These are phyloP conservation scores for Chytriomyces confervae DNA, from an alignment of 192 early-diverging fungal genomes.

Conservation along the genomic window DNA sequence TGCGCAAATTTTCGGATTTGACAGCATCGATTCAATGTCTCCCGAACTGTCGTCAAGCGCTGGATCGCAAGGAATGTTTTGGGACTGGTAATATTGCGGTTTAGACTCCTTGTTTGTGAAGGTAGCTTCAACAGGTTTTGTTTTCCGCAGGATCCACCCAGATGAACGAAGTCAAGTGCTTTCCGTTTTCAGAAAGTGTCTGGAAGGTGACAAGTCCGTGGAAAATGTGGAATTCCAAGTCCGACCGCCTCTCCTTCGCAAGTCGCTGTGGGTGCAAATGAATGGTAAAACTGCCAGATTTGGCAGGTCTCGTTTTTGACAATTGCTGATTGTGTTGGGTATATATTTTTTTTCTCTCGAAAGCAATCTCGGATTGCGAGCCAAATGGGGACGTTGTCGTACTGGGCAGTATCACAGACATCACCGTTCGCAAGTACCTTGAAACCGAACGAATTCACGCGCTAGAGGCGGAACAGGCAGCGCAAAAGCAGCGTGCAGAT, in stretches of 20 bases:
- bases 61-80: no score
- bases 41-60: background rate
- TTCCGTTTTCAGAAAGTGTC: conserved; percentile 5
- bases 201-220: background rate
- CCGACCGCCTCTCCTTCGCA: background rate
- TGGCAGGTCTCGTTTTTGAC: no score
- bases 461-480: conserved; percentile 39
- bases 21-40: background rate
- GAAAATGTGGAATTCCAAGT: conserved; percentile 12
- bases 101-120: no score
- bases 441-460: conserved; percentile 35
- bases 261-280: conserved; percentile 17
- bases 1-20: conserved; percentile 14
- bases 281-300: background rate
- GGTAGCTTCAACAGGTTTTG: background rate
- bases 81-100: no score
- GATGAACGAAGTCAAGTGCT: conserved; percentile 22
- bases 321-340: no score
- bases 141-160: conserved; percentile 15
- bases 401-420: conserved; percentile 40
- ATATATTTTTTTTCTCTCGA: background rate
- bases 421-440: conserved; percentile 38
- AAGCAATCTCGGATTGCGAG: conserved; percentile 12
- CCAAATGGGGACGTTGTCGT: background rate
- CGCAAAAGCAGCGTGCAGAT: conserved; percentile 43